Evolutionary conservation across 805 yeast species (phyloP).

Genomic region (Yarrowia sp.): DNA sequence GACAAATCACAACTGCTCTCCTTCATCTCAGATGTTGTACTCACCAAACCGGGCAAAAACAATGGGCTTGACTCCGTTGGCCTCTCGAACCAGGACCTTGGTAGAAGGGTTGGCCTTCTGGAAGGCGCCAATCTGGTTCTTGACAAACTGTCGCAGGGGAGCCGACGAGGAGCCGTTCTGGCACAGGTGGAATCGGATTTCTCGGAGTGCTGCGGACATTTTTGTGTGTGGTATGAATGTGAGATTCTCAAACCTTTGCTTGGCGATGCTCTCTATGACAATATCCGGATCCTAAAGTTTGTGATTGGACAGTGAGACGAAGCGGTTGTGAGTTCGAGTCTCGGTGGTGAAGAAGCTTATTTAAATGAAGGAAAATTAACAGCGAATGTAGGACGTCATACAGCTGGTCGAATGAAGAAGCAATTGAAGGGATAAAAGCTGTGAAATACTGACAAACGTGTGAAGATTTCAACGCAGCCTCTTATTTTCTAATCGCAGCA

Average conservation of each 20-base stretch:
- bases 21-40: conserved; percentile 39
- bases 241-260: conserved; percentile 3
- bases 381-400: not conserved
- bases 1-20: too few relatives aligned
- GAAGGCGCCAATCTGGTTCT: conserved; percentile 49
- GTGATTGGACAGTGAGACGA: conserved; percentile 21
- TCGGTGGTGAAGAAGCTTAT: not conserved
- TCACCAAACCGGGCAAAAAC: conserved; percentile 72
- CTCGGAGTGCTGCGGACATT: conserved; percentile 62
- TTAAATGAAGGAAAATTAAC: not conserved
- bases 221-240: conserved; percentile 24
- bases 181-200: conserved; percentile 80
- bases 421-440: too few relatives aligned
- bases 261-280: conserved; percentile 6
- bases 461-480: too few relatives aligned
- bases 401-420: too few relatives aligned
- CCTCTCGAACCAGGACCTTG: conserved; percentile 81
- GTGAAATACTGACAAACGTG: too few relatives aligned
- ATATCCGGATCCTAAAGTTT: conserved; percentile 14
- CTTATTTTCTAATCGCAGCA: too few relatives aligned
- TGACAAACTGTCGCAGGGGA: conserved; percentile 55
- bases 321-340: conserved; percentile 16
- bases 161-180: conserved; percentile 77
- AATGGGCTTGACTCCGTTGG: conserved; percentile 73
- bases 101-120: conserved; percentile 67